phyloP scores from a whole-genome alignment of 257 asterid species.

The Perilla frutescens region DNA sequence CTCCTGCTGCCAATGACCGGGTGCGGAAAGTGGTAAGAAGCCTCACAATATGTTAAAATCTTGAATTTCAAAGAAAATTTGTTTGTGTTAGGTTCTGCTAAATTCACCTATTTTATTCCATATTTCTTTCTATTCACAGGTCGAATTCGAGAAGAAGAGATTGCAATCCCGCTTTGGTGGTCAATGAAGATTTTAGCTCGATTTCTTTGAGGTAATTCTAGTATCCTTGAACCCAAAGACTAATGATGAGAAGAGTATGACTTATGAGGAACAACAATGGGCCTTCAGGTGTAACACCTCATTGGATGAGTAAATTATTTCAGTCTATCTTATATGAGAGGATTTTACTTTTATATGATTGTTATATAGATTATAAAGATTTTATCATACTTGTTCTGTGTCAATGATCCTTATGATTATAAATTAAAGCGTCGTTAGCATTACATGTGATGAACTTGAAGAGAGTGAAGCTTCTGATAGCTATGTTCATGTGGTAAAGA shows the following conservation, averaged over 20 bases:
- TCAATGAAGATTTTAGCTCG: conserved; percentile 27
- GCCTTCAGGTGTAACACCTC: conserved; percentile 19
- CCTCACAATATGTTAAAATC: not conserved
- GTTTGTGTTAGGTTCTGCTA: not conserved
- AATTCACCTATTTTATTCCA: conserved; percentile 14
- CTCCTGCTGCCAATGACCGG: conserved; percentile 93
- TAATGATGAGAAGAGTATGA: conserved; percentile 8
- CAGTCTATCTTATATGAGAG: not conserved
- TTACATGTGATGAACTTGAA: not conserved
- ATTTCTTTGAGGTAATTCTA: conserved; percentile 4
- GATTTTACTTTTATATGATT: conserved; percentile 24
- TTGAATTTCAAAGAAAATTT: not conserved
- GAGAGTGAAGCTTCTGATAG: not conserved
- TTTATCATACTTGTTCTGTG: conserved; percentile 14
- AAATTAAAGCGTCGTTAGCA: not conserved
- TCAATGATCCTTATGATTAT: conserved; percentile 5
- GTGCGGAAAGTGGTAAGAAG: conserved; percentile 94
- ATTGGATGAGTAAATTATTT: conserved; percentile 22
- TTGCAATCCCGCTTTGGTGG: conserved; percentile 53
- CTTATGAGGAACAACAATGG: not conserved
- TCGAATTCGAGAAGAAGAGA: conserved; percentile 72
- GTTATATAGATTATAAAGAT: conserved; percentile 1
- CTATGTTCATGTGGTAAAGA: not conserved
- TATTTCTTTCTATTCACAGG: conserved; percentile 44
- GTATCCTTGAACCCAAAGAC: conserved; percentile 20